phyloP scores from a whole-genome alignment of 371 early-diverging fungal species.

The Amoeboradix gromovi region DNA sequence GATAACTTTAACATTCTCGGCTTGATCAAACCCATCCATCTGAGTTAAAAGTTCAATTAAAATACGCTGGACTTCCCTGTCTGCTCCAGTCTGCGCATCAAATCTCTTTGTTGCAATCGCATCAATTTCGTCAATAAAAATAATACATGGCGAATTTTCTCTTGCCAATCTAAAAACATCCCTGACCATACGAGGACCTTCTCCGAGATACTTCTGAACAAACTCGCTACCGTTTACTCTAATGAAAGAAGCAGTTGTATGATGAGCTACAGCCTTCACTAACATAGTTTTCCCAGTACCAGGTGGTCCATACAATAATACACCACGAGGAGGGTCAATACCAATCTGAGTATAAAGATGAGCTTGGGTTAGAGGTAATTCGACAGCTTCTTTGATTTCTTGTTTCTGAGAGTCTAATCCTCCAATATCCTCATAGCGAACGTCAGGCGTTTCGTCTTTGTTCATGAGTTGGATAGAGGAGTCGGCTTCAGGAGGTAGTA shows the following conservation, averaged over 20 bases:
- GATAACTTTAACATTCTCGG: constrained; percentile 94
- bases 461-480: constrained; percentile 12
- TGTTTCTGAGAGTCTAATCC: constrained; percentile 88
- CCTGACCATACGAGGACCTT: constrained; percentile 16
- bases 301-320: constrained; percentile 82
- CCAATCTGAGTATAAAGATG: constrained; percentile 87
- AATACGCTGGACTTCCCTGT: constrained; percentile 98
- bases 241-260: constrained; percentile 17
- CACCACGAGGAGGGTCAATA: constrained; percentile 71
- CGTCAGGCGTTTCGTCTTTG: constrained; percentile 30
- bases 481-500: constrained; percentile 21
- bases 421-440: constrained; percentile 97
- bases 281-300: constrained; percentile 95
- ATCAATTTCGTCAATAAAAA: constrained; percentile 21
- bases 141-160: constrained; percentile 16
- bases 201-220: constrained; percentile 18
- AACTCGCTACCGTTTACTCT: constrained; percentile 17
- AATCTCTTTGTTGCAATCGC: constrained; percentile 81
- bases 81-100: constrained; percentile 98
- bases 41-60: constrained; percentile 93
- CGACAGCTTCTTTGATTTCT: constrained; percentile 88
- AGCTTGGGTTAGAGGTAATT: constrained; percentile 84
- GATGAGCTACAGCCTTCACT: constrained; percentile 89
- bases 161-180: constrained; percentile 49
- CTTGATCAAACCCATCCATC: constrained; percentile 99